Evolutionary conservation across 441 rosid genomes (phyloP).

Genomic region (Aleurites moluccanus): DNA sequence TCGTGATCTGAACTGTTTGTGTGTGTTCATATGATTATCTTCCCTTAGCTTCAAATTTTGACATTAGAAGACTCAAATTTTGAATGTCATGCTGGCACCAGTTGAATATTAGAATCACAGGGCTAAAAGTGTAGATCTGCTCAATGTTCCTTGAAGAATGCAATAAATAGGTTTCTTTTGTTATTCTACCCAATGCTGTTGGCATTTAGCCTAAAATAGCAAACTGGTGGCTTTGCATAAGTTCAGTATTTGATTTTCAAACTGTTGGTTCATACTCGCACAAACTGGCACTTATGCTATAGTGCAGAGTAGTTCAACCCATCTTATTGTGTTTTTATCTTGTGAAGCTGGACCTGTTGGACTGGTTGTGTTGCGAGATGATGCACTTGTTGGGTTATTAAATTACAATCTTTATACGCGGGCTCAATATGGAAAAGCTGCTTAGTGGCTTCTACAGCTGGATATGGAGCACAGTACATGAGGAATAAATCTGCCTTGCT

Average conservation of each 20-base stretch:
- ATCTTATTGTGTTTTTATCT: conserved; percentile 18
- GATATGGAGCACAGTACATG: conserved; percentile 70
- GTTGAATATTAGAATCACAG: not conserved
- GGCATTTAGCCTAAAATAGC: not conserved
- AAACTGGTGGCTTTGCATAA: not conserved
- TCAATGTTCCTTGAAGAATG: not conserved
- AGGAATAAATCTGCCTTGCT: conserved; percentile 44
- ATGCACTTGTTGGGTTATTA: conserved; percentile 51
- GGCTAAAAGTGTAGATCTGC: not conserved
- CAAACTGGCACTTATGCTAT: not conserved
- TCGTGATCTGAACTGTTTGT: not conserved
- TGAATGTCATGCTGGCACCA: not conserved
- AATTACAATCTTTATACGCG: not conserved
- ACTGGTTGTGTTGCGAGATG: conserved; percentile 69
- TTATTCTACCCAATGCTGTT: not conserved
- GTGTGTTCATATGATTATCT: not conserved
- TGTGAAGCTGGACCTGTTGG: conserved; percentile 87
- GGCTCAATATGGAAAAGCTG: conserved; percentile 46
- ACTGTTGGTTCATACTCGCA: not conserved
- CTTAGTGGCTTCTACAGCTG: conserved; percentile 85
- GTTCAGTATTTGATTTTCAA: not conserved
- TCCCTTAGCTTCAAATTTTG: not conserved
- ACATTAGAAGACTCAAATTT: not conserved
- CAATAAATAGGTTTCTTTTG: not conserved
- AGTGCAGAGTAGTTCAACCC: not conserved